These are phyloP conservation scores for Rubia tinctorum DNA, from an alignment of 305 asterid species.

Conservation along the genomic window DNA sequence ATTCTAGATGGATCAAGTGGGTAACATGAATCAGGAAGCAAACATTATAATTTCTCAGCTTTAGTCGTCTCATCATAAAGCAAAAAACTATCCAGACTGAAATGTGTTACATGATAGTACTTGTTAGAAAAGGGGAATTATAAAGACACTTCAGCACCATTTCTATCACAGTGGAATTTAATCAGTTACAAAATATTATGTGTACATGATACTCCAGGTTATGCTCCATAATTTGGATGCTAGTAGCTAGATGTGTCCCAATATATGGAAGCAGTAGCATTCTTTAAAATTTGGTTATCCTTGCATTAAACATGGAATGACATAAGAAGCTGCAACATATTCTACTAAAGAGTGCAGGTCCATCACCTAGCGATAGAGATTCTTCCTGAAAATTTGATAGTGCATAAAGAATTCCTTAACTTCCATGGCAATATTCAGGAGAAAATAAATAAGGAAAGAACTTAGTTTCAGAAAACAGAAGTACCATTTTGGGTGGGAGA, in stretches of 20 bases:
- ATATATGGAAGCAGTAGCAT: background rate
- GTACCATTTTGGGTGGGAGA: conserved; percentile 74
- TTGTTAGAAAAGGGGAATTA: background rate
- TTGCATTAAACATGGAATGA: background rate
- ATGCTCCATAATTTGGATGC: background rate
- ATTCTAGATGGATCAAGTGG: background rate
- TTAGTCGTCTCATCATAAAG: background rate
- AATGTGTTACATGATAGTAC: too few relatives aligned
- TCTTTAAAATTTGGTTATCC: background rate
- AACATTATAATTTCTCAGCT: background rate
- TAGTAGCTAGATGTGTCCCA: background rate
- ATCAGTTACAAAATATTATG: background rate
- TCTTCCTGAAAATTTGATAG: background rate
- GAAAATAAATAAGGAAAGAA: conserved; percentile 4
- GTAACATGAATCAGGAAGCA: conserved; percentile 2
- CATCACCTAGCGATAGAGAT: background rate
- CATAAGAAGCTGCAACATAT: background rate
- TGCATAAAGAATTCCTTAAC: background rate
- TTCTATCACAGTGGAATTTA: background rate
- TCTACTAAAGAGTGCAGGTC: background rate
- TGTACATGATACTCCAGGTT: background rate
- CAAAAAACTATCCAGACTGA: background rate
- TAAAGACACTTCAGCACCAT: background rate
- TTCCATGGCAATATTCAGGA: background rate
- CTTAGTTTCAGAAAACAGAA: conserved; percentile 10